Base-by-base conservation (phyloP, 139 green algal genomes). In the Spirogloea muscicola region DNA sequence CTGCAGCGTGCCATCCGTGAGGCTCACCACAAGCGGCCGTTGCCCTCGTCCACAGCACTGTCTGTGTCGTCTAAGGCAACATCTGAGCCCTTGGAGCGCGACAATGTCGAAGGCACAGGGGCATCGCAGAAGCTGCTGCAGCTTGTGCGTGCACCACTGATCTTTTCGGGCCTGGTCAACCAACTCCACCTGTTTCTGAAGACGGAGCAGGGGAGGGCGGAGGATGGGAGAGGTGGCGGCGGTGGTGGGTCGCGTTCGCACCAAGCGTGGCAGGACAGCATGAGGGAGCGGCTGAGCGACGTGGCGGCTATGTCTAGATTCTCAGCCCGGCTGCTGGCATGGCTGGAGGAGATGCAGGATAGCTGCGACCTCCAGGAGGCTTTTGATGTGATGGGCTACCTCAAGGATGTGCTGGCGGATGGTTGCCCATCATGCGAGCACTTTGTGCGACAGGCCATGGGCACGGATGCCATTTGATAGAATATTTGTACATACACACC, bases 161-260 rank as follows among this genome's bases (percentile, higher is more conserved):
- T 80, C 34, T 84, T 68, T 70, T 27, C 76, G n/a, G 76, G 74
- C 1, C 9, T 84, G 39, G 34, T 84, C 27, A 60, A 84, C 10
- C 73, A 79, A 58, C 52, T 84, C 13, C 72, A 84, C 7, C 44
- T 29, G 5, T 44, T 72, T 31, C 68, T 84, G 13, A 83, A 84
- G 58, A 70, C 25, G 48, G 27, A 21, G n/a, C n/a, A 2, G 25
- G 4, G 21, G 44, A 57, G n/a, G 49, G 65, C 34, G n/a, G 37
- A 6, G 43, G 68, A 38, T 46, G 0, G 1, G 38, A 36, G 55
- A 2, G 9, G 25, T 40, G 16, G 40, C 18, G 31, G 10, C 21
- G 36, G 0, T 58, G 27, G 38, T 2, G 60, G 13, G 62, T 77
- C 18, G 57, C 18, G 18, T 55, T 44, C 59, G 41, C 29, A 44